phyloP scores from a whole-genome alignment of 805 yeast genomes.

The Saccharomycopsis amapae region DNA sequence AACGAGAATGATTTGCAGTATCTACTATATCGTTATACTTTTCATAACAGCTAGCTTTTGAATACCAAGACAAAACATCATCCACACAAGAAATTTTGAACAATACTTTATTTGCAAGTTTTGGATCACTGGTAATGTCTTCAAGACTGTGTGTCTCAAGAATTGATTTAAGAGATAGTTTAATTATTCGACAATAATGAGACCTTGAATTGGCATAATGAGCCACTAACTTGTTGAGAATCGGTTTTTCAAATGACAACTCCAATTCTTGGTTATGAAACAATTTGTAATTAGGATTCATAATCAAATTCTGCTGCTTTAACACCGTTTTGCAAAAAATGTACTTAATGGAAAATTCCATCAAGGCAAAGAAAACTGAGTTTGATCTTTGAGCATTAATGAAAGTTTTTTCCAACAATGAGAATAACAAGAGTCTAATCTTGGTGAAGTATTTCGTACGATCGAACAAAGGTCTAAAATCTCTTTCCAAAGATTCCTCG shows the following conservation, averaged over 20 bases:
- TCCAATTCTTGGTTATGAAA: not conserved
- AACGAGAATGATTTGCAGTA: not conserved
- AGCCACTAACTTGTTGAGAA: not conserved
- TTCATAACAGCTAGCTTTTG: not conserved
- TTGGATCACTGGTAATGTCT: not conserved
- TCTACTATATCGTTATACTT: not conserved
- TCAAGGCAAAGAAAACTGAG: slow-evolving; percentile 1
- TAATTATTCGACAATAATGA: not conserved
- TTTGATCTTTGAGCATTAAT: not conserved
- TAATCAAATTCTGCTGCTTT: not conserved
- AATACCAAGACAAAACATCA: slow-evolving; percentile 1
- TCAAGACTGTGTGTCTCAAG: not conserved
- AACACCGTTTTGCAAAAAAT: not conserved
- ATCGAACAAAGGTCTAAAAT: slow-evolving; percentile 8
- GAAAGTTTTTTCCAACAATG: slow-evolving; percentile 1
- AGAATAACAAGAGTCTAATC: not conserved
- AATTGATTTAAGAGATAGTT: not conserved
- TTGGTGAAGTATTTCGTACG: slow-evolving; percentile 1
- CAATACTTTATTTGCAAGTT: not conserved
- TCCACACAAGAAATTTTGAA: slow-evolving; percentile 7
- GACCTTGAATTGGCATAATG: not conserved
- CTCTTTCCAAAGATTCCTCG: not conserved
- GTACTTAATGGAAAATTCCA: not conserved
- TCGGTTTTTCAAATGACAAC: not conserved
- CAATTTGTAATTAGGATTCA: not conserved